Conservation (phyloP, 495 filamentous ascomycete genomes). For the Podospora sp. region DNA sequence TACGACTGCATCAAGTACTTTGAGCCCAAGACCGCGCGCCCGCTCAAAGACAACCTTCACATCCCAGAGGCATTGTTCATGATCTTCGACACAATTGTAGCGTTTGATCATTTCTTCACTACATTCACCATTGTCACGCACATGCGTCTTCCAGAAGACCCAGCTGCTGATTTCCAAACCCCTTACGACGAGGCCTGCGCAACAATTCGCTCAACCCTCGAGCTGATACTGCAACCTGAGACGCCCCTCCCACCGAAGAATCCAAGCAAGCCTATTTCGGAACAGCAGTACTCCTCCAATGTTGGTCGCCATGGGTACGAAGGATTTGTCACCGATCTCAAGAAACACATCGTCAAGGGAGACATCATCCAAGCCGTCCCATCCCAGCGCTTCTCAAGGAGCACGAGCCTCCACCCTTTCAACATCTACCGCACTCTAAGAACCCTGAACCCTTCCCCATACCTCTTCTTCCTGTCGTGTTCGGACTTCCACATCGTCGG, state of each 20-base stretch:
- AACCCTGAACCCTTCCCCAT: conserved; percentile 93
- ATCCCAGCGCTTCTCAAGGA: conserved; percentile 86
- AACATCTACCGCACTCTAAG: conserved; percentile 97
- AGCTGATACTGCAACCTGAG: conserved; percentile 68
- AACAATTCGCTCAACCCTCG: conserved; percentile 65
- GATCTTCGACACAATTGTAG: conserved; percentile 94
- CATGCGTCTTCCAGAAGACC: conserved; percentile 61
- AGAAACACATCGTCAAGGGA: conserved; percentile 83
- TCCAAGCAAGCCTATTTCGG: conserved; percentile 68
- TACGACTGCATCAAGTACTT: conserved; percentile 98
- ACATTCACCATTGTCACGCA: conserved; percentile 92
- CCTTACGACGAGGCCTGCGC: conserved; percentile 68
- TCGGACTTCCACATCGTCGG: conserved; percentile 91
- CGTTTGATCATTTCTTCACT: conserved; percentile 93
- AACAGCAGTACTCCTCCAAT: conserved; percentile 79
- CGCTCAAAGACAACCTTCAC: conserved; percentile 81
- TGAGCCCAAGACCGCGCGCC: conserved; percentile 85
- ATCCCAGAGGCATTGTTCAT: conserved; percentile 96
- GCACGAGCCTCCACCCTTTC: conserved; percentile 90
- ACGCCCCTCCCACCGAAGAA: conserved; percentile 76
- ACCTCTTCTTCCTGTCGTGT: conserved; percentile 95
- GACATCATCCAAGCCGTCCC: conserved; percentile 98
- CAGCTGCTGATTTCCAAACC: conserved; percentile 41
- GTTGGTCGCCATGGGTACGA: conserved; percentile 89
- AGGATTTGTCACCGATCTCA: conserved; percentile 75